Evolutionary conservation across 2,329 filamentous ascomycete genomes (phyloP), one percentile per base, ranked within the genome.

Genomic region (Metarhizium anisopliae): DNA sequence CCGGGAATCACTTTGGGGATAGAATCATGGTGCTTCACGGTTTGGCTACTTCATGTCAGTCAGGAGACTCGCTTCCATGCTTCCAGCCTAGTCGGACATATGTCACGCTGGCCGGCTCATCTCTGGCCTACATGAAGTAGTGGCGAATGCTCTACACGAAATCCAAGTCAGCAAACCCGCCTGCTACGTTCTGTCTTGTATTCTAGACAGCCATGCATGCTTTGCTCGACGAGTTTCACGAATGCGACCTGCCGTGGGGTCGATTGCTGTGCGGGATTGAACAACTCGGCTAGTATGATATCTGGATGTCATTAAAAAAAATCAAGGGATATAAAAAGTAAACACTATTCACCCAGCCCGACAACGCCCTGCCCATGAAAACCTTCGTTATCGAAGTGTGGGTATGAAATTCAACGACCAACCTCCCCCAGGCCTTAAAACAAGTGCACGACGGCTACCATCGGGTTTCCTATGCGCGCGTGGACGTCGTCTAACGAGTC

Each of bases 401-500:
- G 16, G 16, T 45, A 6, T 6, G 2, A 30, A 25, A 25, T 20
- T 16, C 6, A 20, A 14, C 11, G 7, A 29, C 7, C 11, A 49
- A 49, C 6, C 20, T 25, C 45, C 7, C 8, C 20, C 18, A 49
- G 6, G 20, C 7, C 20, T 18, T 20, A 16, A 20, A 20, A 45
- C 8, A 45, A 20, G 18, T 50, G 47, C 6, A 32, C 14, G 20
- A 7, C 2, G n/a, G 4, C 25, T n/a, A 25, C 20, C 47, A 14
- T 10, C 29, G 38, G 3, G 50, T 16, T 11, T 11, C 38, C 13
- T 16, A n/a, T 35, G 38, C 16, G 5, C 32, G 13, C 4, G 6
- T 3, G 6, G 0, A 11, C 0, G 4, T 30, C 25, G 32, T 6
- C 50, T 54, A 72, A 18, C 79, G 74, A 38, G 79, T 74, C 69